Conservation (phyloP, 106 monocot species). For the Dendrobium chrysotoxum region DNA sequence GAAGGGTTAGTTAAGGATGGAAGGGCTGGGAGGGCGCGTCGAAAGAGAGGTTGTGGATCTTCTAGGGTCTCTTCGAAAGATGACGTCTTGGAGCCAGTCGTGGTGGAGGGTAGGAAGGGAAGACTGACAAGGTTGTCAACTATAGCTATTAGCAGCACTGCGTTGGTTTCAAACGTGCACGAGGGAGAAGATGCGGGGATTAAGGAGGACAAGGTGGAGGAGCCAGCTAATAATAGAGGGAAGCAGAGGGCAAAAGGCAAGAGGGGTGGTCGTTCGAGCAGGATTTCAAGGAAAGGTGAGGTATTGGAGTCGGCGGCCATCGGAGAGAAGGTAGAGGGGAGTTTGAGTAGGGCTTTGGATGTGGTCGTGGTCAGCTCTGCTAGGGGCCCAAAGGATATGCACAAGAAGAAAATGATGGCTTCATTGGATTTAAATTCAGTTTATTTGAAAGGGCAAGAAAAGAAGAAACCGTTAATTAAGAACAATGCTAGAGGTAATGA, state of each 20-base stretch:
- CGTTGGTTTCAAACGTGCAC: neutral
- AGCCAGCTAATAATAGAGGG: slow-evolving; percentile 6
- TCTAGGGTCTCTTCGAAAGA: slow-evolving; percentile 3
- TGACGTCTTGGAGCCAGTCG: slow-evolving; percentile 5
- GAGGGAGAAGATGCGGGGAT: neutral
- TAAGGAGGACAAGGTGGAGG: neutral
- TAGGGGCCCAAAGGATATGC: neutral
- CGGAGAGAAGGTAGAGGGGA: neutral
- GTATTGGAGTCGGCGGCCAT: neutral
- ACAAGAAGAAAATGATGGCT: neutral
- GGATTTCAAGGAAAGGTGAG: slow-evolving; percentile 1
- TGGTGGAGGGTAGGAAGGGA: slow-evolving; percentile 6
- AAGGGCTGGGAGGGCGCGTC: neutral
- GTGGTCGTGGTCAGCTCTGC: neutral
- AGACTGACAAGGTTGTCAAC: neutral
- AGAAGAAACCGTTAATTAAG: neutral
- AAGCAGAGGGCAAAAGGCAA: slow-evolving; percentile 4
- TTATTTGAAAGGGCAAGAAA: neutral
- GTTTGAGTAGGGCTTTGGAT: neutral
- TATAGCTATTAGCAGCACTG: neutral
- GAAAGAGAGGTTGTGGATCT: slow-evolving; percentile 10
- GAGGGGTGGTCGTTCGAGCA: neutral
- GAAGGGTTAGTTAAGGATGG: neutral
- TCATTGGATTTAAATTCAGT: neutral
- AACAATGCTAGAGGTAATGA: neutral